Percentiles rank a stretch among this genome's conserved stretches.
Conservation (phyloP, 805 yeast genomes). For the Cyberlindnera maclurae region DNA sequence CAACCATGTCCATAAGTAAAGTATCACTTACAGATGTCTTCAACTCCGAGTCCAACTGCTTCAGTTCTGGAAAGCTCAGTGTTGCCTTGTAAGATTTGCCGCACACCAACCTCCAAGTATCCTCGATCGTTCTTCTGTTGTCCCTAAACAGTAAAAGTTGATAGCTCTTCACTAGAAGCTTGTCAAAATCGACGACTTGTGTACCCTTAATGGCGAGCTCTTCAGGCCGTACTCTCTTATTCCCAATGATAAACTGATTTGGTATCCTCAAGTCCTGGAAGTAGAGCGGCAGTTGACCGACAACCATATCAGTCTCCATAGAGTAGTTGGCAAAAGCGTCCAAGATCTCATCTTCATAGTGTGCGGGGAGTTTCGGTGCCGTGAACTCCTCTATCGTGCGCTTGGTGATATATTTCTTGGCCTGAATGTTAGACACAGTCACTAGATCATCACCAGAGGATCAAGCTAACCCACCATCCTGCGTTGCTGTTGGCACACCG, state of each 20-base stretch:
- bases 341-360: constrained; percentile 38
- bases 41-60: constrained; percentile 24
- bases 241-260: constrained; percentile 22
- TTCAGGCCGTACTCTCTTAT: constrained; percentile 16
- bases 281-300: constrained; percentile 23
- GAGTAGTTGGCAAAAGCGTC: constrained; percentile 35
- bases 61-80: constrained; percentile 33
- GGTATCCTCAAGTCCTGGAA: constrained; percentile 28
- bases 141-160: constrained; percentile 34
- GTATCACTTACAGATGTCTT: constrained; percentile 27
- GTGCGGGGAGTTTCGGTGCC: constrained; percentile 31
- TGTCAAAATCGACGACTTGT: constrained; percentile 41
- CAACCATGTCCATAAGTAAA: constrained; percentile 39
- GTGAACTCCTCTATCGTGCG: constrained; percentile 23
- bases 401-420: constrained; percentile 18
- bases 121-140: constrained; percentile 29
- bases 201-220: constrained; percentile 34
- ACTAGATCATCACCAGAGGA: not conserved
- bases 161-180: constrained; percentile 32
- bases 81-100: constrained; percentile 15
- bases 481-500: not conserved
- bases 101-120: constrained; percentile 30
- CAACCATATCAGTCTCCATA: constrained; percentile 34
- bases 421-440: constrained; percentile 2
- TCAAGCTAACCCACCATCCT: not conserved